phyloP scores from a whole-genome alignment of 169 alveolate genomes.

The Babesia bigemina region DNA sequence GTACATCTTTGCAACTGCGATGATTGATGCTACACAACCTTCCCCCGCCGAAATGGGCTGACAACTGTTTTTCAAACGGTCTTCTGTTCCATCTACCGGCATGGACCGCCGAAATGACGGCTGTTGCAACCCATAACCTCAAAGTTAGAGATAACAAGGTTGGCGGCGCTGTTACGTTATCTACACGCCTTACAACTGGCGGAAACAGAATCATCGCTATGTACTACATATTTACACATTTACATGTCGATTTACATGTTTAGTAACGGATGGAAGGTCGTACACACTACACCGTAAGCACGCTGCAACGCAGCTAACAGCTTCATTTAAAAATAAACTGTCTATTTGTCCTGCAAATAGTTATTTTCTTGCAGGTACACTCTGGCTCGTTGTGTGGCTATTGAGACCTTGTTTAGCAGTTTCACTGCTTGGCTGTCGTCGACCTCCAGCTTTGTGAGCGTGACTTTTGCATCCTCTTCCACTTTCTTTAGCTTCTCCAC shows the following conservation, averaged over 20 bases:
- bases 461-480: conserved; percentile 72
- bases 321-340: background rate
- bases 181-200: no score
- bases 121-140: background rate
- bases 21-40: background rate
- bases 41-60: background rate
- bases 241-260: no score
- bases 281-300: conserved; percentile 2
- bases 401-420: conserved; percentile 88
- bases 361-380: conserved; percentile 50
- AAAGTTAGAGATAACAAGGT: no score
- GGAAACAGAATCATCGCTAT: background rate
- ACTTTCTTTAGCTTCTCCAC: conserved; percentile 80
- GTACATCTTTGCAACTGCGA: background rate
- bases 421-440: conserved; percentile 87
- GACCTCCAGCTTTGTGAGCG: conserved; percentile 76
- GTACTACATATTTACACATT: background rate
- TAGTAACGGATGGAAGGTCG: conserved; percentile 17
- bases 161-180: no score
- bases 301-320: background rate
- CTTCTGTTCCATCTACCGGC: background rate
- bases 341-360: conserved; percentile 28
- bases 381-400: conserved; percentile 84
- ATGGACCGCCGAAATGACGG: conserved; percentile 1
- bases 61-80: background rate